Percentiles rank a stretch among this genome's conserved stretches.
phyloP scores from a whole-genome alignment of 495 filamentous ascomycete genomes.

The Parmelia sp. region DNA sequence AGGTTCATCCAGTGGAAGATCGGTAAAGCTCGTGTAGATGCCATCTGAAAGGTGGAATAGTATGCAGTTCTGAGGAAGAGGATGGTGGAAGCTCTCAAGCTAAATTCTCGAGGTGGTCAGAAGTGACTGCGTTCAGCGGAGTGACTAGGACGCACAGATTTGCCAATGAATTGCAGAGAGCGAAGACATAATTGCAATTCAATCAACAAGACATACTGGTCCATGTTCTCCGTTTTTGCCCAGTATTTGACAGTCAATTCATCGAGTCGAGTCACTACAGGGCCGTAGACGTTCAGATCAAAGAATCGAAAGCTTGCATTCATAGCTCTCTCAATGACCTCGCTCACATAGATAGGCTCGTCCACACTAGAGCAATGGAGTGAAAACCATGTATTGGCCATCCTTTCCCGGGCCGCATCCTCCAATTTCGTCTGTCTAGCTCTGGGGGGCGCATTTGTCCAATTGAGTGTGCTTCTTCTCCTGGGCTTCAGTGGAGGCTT shows the following conservation, averaged over 20 bases:
- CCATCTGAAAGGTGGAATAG: slow-evolving; percentile 86
- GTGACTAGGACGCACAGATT: slow-evolving; percentile 37
- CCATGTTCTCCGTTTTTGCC: slow-evolving; percentile 54
- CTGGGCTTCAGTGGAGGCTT: slow-evolving; percentile 36
- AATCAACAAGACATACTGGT: slow-evolving; percentile 59
- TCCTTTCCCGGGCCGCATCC: slow-evolving; percentile 59
- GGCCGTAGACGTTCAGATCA: slow-evolving; percentile 64
- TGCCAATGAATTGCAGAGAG: slow-evolving; percentile 74
- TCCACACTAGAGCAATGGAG: slow-evolving; percentile 60
- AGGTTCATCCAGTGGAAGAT: slow-evolving; percentile 44
- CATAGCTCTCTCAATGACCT: slow-evolving; percentile 69
- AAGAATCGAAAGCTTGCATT: slow-evolving; percentile 89
- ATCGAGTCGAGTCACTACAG: slow-evolving; percentile 57
- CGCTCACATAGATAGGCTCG: slow-evolving; percentile 86
- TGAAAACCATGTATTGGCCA: slow-evolving; percentile 87
- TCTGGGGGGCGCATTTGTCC: slow-evolving; percentile 59
- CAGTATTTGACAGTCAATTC: slow-evolving; percentile 67
- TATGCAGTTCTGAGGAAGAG: slow-evolving; percentile 78
- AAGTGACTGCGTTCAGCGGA: neutral
- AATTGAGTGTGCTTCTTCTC: slow-evolving; percentile 62
- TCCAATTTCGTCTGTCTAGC: slow-evolving; percentile 71
- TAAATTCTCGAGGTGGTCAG: slow-evolving; percentile 14
- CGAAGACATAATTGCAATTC: slow-evolving; percentile 65
- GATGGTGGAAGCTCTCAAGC: slow-evolving; percentile 64
- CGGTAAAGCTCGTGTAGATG: slow-evolving; percentile 69